These are phyloP conservation scores for Fusarium sororula DNA, from an alignment of 2,329 filamentous ascomycete genomes.

Conservation along the genomic window DNA sequence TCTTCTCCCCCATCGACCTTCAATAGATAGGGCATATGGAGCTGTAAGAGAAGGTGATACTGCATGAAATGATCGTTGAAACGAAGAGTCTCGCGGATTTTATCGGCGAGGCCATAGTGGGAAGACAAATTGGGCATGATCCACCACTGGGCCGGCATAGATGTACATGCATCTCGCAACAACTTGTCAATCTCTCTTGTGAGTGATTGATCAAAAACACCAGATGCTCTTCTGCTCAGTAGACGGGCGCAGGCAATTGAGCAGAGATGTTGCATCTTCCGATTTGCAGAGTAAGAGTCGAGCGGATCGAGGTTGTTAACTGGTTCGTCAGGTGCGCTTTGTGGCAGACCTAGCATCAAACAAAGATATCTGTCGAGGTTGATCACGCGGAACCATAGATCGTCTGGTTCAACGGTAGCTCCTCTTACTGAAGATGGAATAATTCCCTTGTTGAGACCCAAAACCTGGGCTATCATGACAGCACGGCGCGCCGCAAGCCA, in stretches of 20 bases:
- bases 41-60: slow-evolving; percentile 59
- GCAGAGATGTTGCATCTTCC: slow-evolving; percentile 56
- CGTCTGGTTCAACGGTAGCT: slow-evolving; percentile 42
- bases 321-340: slow-evolving; percentile 50
- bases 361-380: slow-evolving; percentile 58
- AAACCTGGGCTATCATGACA: slow-evolving; percentile 55
- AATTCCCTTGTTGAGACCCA: slow-evolving; percentile 47
- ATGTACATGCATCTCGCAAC: slow-evolving; percentile 53
- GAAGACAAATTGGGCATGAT: slow-evolving; percentile 41
- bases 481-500: slow-evolving; percentile 58
- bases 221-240: slow-evolving; percentile 55
- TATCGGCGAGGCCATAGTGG: slow-evolving; percentile 19
- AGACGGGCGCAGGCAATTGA: slow-evolving; percentile 54
- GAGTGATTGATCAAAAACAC: slow-evolving; percentile 36
- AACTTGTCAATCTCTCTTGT: slow-evolving; percentile 57
- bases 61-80: slow-evolving; percentile 60
- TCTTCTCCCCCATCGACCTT: slow-evolving; percentile 46
- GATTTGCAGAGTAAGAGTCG: slow-evolving; percentile 48
- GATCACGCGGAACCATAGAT: slow-evolving; percentile 58
- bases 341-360: slow-evolving; percentile 57
- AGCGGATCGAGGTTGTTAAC: slow-evolving; percentile 46
- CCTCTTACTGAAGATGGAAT: slow-evolving; percentile 12
- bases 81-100: slow-evolving; percentile 42
- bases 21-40: slow-evolving; percentile 65
- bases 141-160: slow-evolving; percentile 61